Evolutionary conservation across 768 basidiomycete species (phyloP).

Genomic region (Kwoniella sp.): DNA sequence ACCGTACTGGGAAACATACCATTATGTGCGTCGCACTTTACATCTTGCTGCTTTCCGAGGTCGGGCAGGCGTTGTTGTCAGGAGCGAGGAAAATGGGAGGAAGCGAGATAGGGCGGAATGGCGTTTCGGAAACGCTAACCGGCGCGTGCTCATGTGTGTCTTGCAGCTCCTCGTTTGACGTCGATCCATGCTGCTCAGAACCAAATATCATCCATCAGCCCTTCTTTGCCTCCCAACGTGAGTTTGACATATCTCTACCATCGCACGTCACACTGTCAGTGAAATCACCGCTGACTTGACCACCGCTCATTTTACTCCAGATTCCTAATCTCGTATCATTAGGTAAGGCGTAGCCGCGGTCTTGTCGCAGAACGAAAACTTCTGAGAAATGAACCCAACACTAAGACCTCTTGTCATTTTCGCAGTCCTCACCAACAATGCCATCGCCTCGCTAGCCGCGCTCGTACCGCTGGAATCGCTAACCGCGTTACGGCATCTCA

Average conservation of each 20-base stretch:
- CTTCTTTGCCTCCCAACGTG: conserved; percentile 48
- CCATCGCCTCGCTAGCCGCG: conserved; percentile 51
- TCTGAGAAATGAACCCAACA: neutral
- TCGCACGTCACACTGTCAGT: too few relatives aligned
- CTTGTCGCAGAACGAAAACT: neutral
- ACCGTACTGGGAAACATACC: conserved; percentile 55
- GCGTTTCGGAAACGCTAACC: neutral
- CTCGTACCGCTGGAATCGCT: conserved; percentile 53
- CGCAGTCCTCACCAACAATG: conserved; percentile 54
- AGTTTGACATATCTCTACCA: conserved; percentile 18
- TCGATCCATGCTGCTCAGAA: conserved; percentile 52
- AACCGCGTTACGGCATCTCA: conserved; percentile 50
- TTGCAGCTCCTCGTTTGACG: conserved; percentile 48
- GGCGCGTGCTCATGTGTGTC: neutral
- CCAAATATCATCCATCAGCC: conserved; percentile 53
- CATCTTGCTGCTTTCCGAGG: too few relatives aligned
- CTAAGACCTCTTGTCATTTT: neutral
- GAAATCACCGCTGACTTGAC: too few relatives aligned
- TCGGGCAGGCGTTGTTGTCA: too few relatives aligned
- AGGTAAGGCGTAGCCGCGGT: conserved; percentile 33
- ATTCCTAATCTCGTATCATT: conserved; percentile 56
- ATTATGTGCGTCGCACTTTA: conserved; percentile 39
- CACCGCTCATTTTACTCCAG: too few relatives aligned
- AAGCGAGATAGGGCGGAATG: conserved; percentile 6
- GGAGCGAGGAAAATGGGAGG: neutral